A percentile compares a stretch with the other conserved stretches of the same genome.
phyloP scores from a whole-genome alignment of 2,329 filamentous ascomycete species.

The Amylocarpus encephaloides region DNA sequence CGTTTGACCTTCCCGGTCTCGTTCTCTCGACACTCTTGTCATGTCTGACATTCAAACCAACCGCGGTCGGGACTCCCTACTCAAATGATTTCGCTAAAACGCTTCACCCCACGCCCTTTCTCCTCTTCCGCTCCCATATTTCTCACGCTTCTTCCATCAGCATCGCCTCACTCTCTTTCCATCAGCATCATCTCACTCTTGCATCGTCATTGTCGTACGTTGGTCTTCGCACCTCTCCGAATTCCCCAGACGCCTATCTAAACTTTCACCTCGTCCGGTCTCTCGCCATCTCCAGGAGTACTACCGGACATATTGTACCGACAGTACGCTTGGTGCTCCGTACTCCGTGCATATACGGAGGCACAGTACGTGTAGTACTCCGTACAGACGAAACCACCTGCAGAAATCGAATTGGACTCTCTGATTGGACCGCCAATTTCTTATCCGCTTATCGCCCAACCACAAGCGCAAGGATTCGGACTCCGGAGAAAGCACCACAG shows the following conservation, averaged over 20 bases:
- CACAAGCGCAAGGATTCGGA: too few species aligned
- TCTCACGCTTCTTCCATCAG: neutral
- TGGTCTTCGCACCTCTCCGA: neutral
- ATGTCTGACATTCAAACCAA: neutral
- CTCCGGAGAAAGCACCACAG: neutral
- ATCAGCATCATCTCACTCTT: neutral
- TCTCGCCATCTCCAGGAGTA: neutral
- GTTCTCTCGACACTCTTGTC: neutral
- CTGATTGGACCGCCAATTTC: too few species aligned
- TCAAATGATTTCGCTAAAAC: neutral
- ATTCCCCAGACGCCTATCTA: neutral
- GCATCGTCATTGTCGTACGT: neutral
- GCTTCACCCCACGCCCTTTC: neutral
- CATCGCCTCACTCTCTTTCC: neutral
- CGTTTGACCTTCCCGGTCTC: conserved; percentile 1
- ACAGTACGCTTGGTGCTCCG: too few species aligned
- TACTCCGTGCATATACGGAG: too few species aligned
- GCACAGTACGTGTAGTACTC: too few species aligned
- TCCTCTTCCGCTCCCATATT: neutral
- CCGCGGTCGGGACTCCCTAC: too few species aligned
- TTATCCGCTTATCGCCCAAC: too few species aligned
- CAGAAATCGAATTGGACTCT: neutral
- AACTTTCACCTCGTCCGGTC: neutral
- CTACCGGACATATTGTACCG: too few species aligned
- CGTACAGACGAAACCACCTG: neutral